Conservation (phyloP, 345 rosid species). For the Syzygium grande region DNA sequence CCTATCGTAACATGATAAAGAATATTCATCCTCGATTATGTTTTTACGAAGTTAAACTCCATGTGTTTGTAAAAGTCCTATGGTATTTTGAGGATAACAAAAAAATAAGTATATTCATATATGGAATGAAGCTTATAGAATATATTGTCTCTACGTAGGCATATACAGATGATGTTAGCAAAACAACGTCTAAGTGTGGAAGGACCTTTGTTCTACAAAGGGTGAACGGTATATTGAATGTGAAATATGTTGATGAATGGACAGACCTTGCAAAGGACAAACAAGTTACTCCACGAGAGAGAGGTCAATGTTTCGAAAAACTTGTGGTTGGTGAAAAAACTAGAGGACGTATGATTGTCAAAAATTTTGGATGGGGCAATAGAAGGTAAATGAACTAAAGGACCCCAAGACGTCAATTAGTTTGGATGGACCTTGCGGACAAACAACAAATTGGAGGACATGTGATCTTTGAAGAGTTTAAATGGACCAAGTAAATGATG, state of each 20-base stretch:
- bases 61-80: background rate
- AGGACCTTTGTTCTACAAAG: background rate
- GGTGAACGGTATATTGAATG: background rate
- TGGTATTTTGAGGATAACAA: background rate
- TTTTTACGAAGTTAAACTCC: background rate
- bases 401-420: background rate
- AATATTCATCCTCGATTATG: background rate
- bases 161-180: background rate
- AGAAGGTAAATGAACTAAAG: background rate
- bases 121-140: background rate
- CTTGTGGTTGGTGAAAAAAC: background rate
- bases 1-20: background rate
- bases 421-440: background rate
- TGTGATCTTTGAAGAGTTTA: background rate
- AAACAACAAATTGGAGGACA: background rate
- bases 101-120: background rate
- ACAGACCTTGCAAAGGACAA: background rate
- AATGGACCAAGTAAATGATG: background rate
- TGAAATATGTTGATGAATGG: background rate
- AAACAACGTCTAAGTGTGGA: background rate
- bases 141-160: background rate
- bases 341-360: background rate
- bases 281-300: background rate
- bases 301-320: background rate
- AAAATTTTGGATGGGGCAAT: background rate